Evolutionary conservation across 768 basidiomycete genomes (phyloP), one percentile per base, ranked within the genome.

Genomic region (Mycena belliarum): DNA sequence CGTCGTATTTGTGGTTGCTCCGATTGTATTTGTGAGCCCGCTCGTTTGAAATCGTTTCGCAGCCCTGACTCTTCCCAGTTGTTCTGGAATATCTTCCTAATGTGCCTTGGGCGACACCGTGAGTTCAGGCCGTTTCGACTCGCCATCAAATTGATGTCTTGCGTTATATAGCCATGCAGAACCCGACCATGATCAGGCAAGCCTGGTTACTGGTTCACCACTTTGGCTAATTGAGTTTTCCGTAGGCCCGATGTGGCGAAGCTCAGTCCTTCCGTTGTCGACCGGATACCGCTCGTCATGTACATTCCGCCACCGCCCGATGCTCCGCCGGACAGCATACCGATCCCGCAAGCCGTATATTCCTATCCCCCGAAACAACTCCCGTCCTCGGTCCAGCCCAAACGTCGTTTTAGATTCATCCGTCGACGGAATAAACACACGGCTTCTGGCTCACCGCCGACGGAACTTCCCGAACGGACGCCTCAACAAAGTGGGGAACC

Each of bases 241-340:
- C 33, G 18, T 38, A 62, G 85, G 56, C 90, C 89, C 11, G 90
- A 93, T 48, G 83, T 93, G 38, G 87, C 83, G 6, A 91, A 91
- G 67, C 74, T 93, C 9, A 75, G 90, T 1, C 85, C 84, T 66
- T 73, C 84, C 7, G 73, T 87, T 9, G 90, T 94, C 23, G 88
- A 93, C 52, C 80, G 80, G 47, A 93, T 94, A 37, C 92, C 92
- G 1, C 79, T 93, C 21, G 91, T 93, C 25, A 82, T 91, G 61
- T 94, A 93, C 72, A 93, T 94, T 37, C 91, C 91, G 6, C 82
- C 89, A 0, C 89, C 91, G 4, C 88, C 88, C 0, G 82, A 83
- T 45, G 76, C 68, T 53, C 70, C 64, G 24, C 64, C 59, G 40
- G 67, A 59, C 43, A 74, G 70, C 57, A 65, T 80, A 32, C 71